phyloP scores from a whole-genome alignment of 2,329 filamentous ascomycete species.

The Alternaria longipes region DNA sequence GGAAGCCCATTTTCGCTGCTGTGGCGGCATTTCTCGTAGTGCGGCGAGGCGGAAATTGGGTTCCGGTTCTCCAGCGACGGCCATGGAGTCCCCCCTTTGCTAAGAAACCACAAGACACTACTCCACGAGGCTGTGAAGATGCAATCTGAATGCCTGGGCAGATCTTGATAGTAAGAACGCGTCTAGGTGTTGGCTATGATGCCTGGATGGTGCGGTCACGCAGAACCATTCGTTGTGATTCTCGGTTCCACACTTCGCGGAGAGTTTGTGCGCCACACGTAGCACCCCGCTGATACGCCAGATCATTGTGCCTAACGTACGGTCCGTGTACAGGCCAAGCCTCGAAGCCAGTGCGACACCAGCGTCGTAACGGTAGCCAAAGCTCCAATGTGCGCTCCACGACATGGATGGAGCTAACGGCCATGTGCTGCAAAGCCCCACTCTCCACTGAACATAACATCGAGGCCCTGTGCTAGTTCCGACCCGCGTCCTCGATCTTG shows the following conservation, averaged over 20 bases:
- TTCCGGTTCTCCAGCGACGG: not conserved
- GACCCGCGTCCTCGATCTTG: not conserved
- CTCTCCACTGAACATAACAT: slow-evolving; percentile 11
- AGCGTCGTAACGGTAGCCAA: slow-evolving; percentile 4
- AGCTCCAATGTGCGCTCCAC: slow-evolving; percentile 5
- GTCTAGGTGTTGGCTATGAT: not conserved
- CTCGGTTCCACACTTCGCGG: slow-evolving; percentile 1
- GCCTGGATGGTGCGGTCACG: not conserved
- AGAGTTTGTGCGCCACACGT: slow-evolving; percentile 3
- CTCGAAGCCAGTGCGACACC: slow-evolving; percentile 10
- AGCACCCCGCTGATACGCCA: slow-evolving; percentile 10
- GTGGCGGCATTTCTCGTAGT: not conserved
- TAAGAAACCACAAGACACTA: not conserved
- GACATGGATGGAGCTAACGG: slow-evolving; percentile 7
- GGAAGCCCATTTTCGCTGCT: not conserved
- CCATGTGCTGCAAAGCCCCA: slow-evolving; percentile 4
- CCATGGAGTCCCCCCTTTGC: not conserved
- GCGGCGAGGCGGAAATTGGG: not conserved
- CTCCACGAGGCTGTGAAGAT: not conserved
- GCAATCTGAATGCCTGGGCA: not conserved
- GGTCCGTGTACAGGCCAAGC: slow-evolving; percentile 4
- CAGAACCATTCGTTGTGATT: not conserved
- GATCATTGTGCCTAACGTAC: slow-evolving; percentile 5
- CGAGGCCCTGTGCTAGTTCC: not conserved
- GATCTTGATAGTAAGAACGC: not conserved